Conservation (phyloP, 768 basidiomycete genomes). For the Agrocybe chaxingu region DNA sequence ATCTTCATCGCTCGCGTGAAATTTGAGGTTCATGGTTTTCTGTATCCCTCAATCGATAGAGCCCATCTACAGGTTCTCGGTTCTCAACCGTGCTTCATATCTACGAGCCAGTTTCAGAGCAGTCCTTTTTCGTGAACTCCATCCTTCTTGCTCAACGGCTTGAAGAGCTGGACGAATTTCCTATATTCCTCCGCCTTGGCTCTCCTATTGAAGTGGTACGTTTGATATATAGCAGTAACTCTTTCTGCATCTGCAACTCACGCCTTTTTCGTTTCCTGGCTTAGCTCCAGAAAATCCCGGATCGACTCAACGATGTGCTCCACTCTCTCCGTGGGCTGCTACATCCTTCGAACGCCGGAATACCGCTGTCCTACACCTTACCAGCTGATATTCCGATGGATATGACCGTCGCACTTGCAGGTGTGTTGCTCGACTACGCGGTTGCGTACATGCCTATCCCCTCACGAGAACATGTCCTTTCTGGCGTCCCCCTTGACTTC, state of each 20-base stretch:
- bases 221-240: background rate
- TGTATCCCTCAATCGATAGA: background rate
- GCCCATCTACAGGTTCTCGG: conserved; percentile 13
- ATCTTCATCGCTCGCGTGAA: background rate
- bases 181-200: conserved; percentile 10
- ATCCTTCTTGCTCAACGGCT: conserved; percentile 18
- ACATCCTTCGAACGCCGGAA: background rate
- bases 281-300: background rate
- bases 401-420: conserved; percentile 50
- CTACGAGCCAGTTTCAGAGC: conserved; percentile 41
- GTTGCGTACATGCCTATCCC: conserved; percentile 43
- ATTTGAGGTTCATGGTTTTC: conserved; percentile 4
- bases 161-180: background rate
- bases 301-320: conserved; percentile 3
- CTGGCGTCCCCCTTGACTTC: conserved; percentile 43
- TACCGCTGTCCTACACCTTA: conserved; percentile 23
- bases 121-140: conserved; percentile 56
- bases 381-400: conserved; percentile 21
- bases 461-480: conserved; percentile 29
- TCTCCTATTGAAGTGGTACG: conserved; percentile 11
- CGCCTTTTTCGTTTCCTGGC: background rate
- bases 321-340: conserved; percentile 1
- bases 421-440: conserved; percentile 58
- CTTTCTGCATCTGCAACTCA: background rate
- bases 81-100: conserved; percentile 44